Base-by-base conservation (phyloP, 371 early-diverging fungal genomes). In the Choanephora cucurbitarum region DNA sequence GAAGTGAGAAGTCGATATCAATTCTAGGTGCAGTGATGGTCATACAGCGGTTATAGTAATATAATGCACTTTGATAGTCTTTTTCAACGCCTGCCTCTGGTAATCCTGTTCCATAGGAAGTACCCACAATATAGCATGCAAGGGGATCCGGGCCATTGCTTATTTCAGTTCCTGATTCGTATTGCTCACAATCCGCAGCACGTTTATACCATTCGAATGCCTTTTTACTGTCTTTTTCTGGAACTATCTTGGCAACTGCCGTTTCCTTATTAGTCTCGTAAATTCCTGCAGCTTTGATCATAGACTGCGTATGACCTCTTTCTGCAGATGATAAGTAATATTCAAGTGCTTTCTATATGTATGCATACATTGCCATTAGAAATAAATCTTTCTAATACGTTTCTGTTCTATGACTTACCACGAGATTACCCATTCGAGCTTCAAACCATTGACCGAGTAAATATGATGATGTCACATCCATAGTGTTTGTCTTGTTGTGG, bases 401-500 rank as follows among this genome's bases (percentile, higher is more conserved):
- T 41, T 31, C 19, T 48, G 9, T 31, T 31, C 44, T 32, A 39
- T 7, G 14, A 54, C 57, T 66, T 70, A 79, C 79, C 64, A 73
- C 57, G 13, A 67, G 55, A 52, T 79, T 60, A 1, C 59, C 62
- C 71, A 72, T 73, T 11, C 75, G 63, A 11, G 49, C 52, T 51
- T 79, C 74, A 60, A 73, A 72, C 79, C 75, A 75, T 57, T 64
- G 65, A 33, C 61, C 79, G 32, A 79, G 50, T 39, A 75, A 69
- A 53, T 69, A 75, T n/a, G 74, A 73, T 55, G 76, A 75, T 31
- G 76, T 79, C 21, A 79, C 57, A 44, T 79, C 79, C 62, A 79
- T 63, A 10, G 49, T 49, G 5, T 67, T 60, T 15, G 65, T 45
- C 39, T 72, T 68, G 47, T 39, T 44, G 44, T 64, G 52, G 13